Percentiles rank a stretch among this genome's conserved stretches.
Conservation (phyloP, 2,329 filamentous ascomycete species). For the Calonectria honghensis region DNA sequence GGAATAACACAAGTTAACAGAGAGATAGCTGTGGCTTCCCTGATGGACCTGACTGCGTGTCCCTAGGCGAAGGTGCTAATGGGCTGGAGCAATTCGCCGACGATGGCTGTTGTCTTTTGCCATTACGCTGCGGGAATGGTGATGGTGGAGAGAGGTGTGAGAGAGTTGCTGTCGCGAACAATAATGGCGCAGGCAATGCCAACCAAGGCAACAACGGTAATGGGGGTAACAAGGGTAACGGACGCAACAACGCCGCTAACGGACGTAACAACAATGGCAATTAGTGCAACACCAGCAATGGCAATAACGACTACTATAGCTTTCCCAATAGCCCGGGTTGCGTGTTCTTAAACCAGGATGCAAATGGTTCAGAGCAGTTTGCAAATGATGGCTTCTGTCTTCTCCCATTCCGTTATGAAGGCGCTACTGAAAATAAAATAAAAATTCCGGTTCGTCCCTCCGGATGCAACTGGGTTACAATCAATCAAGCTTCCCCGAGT, state of each 20-base stretch:
- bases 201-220: not conserved
- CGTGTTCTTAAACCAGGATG: slow-evolving; percentile 21
- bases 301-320: slow-evolving; percentile 11
- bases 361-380: slow-evolving; percentile 34
- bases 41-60: slow-evolving; percentile 32
- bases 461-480: not conserved
- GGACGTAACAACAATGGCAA: not conserved
- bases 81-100: slow-evolving; percentile 36
- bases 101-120: slow-evolving; percentile 34
- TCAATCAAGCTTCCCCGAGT: not conserved
- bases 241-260: not conserved
- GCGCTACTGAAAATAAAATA: slow-evolving; percentile 19
- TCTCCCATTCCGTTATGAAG: slow-evolving; percentile 32
- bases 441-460: slow-evolving; percentile 22
- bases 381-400: slow-evolving; percentile 35
- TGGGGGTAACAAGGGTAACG: not conserved
- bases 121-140: slow-evolving; percentile 34
- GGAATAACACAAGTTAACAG: not conserved
- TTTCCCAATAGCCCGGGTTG: slow-evolving; percentile 34
- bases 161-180: slow-evolving; percentile 7
- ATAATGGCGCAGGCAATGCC: not conserved
- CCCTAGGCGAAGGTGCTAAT: slow-evolving; percentile 31
- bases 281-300: not conserved
- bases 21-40: slow-evolving; percentile 32
- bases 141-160: slow-evolving; percentile 34